These are phyloP conservation scores for Tirmania nivea DNA, from an alignment of 495 filamentous ascomycete species.

Conservation along the genomic window DNA sequence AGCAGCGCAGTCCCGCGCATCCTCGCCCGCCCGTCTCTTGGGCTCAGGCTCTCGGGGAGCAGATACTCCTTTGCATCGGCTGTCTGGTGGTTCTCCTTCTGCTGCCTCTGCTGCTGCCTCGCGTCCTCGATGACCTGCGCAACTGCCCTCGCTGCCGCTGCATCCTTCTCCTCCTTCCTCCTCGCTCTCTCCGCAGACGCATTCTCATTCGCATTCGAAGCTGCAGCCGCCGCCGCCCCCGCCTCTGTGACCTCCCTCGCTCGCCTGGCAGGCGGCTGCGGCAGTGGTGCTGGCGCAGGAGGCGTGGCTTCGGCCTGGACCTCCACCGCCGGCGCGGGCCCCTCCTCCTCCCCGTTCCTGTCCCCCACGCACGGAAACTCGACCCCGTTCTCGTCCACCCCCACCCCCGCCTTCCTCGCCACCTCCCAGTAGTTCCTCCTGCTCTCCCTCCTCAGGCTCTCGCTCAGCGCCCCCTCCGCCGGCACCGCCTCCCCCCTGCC, in stretches of 20 bases:
- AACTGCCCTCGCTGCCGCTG: not conserved
- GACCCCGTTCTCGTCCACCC: conserved; percentile 8
- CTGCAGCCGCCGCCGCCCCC: conserved; percentile 3
- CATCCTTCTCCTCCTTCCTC: not conserved
- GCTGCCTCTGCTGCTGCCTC: not conserved
- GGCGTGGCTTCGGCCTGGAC: not conserved
- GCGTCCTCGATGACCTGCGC: not conserved
- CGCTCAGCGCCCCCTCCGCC: conserved; percentile 2
- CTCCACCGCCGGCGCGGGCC: not conserved
- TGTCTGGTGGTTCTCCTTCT: not conserved
- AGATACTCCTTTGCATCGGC: conserved; percentile 7
- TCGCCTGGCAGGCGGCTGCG: not conserved
- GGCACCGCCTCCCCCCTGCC: conserved; percentile 3
- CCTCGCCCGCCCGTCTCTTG: conserved; percentile 17
- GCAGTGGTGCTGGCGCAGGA: not conserved
- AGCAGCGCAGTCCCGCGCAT: conserved; percentile 10
- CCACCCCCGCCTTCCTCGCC: conserved; percentile 15
- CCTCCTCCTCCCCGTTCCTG: conserved; percentile 8
- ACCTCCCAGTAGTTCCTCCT: conserved; percentile 16
- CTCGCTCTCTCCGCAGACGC: not conserved
- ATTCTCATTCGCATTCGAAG: conserved; percentile 4
- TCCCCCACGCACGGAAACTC: conserved; percentile 11
- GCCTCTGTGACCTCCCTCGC: not conserved
- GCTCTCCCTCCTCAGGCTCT: conserved; percentile 11
- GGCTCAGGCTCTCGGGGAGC: conserved; percentile 15